Evolutionary conservation across 2,329 filamentous ascomycete genomes (phyloP).

Genomic region (Diplodia seriata): DNA sequence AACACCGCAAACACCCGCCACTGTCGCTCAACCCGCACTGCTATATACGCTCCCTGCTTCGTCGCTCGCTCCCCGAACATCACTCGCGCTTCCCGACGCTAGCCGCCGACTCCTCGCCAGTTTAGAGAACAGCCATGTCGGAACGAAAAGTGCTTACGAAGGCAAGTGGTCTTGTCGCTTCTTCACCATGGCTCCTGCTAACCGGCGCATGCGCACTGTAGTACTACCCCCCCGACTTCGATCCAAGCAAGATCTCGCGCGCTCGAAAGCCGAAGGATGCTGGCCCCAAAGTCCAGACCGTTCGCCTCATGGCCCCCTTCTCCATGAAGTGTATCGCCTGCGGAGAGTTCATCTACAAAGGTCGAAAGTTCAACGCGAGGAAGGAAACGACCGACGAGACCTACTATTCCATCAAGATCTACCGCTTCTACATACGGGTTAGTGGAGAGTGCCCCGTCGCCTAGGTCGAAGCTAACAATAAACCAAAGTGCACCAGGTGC

Average conservation of each 20-base stretch:
- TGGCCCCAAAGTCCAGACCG: constrained; percentile 82
- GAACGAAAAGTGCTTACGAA: constrained; percentile 29
- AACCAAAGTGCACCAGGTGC: constrained; percentile 78
- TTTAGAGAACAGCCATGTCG: constrained; percentile 29
- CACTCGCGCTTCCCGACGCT: background rate
- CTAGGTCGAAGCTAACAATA: too few relatives aligned
- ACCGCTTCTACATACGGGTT: constrained; percentile 74
- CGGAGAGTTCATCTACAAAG: constrained; percentile 81
- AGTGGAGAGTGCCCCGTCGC: too few relatives aligned
- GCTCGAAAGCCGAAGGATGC: constrained; percentile 72
- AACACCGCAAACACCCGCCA: background rate
- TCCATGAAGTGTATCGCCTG: constrained; percentile 75
- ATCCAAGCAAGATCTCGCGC: constrained; percentile 78
- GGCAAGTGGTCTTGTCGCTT: background rate
- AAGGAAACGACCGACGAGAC: constrained; percentile 92
- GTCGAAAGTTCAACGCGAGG: constrained; percentile 91
- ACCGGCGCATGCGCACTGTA: constrained; percentile 44
- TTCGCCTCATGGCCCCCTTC: constrained; percentile 90
- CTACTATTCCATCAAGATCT: constrained; percentile 88
- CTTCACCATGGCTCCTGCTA: background rate
- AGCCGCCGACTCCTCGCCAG: background rate
- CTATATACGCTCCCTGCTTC: background rate
- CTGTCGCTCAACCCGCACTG: background rate
- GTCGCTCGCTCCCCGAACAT: background rate
- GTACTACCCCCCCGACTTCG: constrained; percentile 81